Evolutionary conservation across 148 eudicot genomes (phyloP), one percentile per base, ranked within the genome.

Genomic region (Diospyros kaki): DNA sequence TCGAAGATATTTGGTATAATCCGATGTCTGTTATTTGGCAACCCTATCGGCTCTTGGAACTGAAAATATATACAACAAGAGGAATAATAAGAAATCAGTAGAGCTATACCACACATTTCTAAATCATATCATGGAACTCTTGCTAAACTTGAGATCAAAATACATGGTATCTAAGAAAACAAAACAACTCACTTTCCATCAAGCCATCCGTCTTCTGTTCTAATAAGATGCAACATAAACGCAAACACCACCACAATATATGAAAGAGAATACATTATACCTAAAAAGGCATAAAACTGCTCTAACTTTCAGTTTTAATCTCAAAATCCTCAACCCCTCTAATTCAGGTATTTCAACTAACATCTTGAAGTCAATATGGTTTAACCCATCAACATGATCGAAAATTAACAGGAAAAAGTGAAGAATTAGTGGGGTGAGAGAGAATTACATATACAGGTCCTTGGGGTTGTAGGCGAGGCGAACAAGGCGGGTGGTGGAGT

Each of bases 31-130:
- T 92, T 73, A 95, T 93, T 79, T 91, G 97, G 81, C 97, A 95
- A 48, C 94, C 99, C 99, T 97, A 92, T 17, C 96, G 80, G 81
- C 97, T 93, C 87, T 91, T 92, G 41, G 99, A 91, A 77, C 99
- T 95, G 89, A 61, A 82, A 64, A 63, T 17, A 28, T 28, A 28
- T 28, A 14, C 39, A 15, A 50, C 38, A 70, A 4, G 17, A 69
- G 14, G 59, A 74, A 51, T 60, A 17, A 55, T 55, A 6, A 52
- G 54, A 39, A 18, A 50, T 17, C 71, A 68, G 56, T 4, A 3
- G 12, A 3, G 9, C 60, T 6, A 9, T 2, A 10, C 1, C 1
- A 15, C 60, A 51, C 41, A 45, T 8, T 10, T 5, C 51, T 6
- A 46, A 7, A 15, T 14, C 4, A 64, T 11, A 52, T 39, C 6